Conservation (phyloP, 495 filamentous ascomycete species). For the Penicillium ochrochloron region DNA sequence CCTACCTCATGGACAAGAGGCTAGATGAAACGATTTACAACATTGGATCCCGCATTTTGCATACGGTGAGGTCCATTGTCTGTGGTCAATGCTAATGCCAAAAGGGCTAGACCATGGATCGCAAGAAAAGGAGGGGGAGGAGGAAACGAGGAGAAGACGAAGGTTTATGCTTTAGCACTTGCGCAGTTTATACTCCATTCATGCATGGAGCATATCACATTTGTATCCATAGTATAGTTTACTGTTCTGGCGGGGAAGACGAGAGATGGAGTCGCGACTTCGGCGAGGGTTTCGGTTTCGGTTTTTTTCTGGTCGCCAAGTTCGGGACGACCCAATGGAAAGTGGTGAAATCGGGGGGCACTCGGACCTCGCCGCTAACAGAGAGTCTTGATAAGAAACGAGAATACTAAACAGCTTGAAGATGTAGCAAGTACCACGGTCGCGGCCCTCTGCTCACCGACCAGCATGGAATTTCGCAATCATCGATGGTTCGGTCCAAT, state of each 20-base stretch:
- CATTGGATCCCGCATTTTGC: slow-evolving; percentile 2
- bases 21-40: background rate
- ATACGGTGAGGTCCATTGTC: background rate
- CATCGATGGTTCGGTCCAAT: background rate
- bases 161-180: slow-evolving; percentile 14
- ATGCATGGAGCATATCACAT: slow-evolving; percentile 7
- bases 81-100: slow-evolving; percentile 6
- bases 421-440: background rate
- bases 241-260: background rate
- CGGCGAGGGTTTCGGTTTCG: slow-evolving; percentile 7
- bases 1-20: background rate
- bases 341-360: slow-evolving; percentile 8
- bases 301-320: slow-evolving; percentile 9
- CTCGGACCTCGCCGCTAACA: slow-evolving; percentile 17
- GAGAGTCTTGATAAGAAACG: slow-evolving; percentile 14
- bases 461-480: background rate
- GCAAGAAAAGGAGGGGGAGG: background rate
- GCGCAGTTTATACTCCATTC: slow-evolving; percentile 4
- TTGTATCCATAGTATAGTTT: background rate
- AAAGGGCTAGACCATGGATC: background rate
- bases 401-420: background rate
- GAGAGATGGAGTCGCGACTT: background rate
- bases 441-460: slow-evolving; percentile 3
- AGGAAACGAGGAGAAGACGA: background rate
- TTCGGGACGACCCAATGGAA: slow-evolving; percentile 11